phyloP scores from a whole-genome alignment of 805 yeast genomes.

The Saccharomyces kudriavzevii region DNA sequence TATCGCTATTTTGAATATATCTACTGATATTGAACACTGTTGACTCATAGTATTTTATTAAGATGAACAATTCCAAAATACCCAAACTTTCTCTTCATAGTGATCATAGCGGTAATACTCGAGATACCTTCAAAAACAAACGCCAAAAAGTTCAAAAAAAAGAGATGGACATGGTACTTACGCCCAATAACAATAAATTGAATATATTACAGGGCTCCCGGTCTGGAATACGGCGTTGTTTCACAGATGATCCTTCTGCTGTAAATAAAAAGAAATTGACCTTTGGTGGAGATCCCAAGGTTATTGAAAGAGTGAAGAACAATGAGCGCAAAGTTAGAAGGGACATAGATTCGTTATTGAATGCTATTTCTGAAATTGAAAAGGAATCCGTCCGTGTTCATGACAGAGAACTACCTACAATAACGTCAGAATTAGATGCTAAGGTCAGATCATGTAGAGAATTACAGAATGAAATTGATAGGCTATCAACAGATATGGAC shows the following conservation, averaged over 20 bases:
- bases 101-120: not conserved
- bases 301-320: constrained; percentile 27
- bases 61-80: not conserved
- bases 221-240: not conserved
- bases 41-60: not conserved
- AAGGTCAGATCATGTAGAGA: constrained; percentile 15
- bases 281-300: constrained; percentile 21
- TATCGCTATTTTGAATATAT: not conserved
- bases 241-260: not conserved
- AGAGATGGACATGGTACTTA: not conserved
- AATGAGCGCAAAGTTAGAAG: constrained; percentile 26
- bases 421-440: constrained; percentile 21
- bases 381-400: constrained; percentile 16
- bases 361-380: constrained; percentile 23
- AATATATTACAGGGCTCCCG: not conserved
- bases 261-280: not conserved
- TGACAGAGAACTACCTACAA: constrained; percentile 17
- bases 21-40: not conserved
- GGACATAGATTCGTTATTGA: constrained; percentile 23
- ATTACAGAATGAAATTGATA: constrained; percentile 14
- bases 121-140: not conserved
- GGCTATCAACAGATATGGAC: constrained; percentile 14
- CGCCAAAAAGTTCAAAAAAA: not conserved
- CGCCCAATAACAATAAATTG: not conserved
- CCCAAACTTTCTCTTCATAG: not conserved